Evolutionary conservation across 306 rosid species (phyloP).

Genomic region (Calophaca sinica): DNA sequence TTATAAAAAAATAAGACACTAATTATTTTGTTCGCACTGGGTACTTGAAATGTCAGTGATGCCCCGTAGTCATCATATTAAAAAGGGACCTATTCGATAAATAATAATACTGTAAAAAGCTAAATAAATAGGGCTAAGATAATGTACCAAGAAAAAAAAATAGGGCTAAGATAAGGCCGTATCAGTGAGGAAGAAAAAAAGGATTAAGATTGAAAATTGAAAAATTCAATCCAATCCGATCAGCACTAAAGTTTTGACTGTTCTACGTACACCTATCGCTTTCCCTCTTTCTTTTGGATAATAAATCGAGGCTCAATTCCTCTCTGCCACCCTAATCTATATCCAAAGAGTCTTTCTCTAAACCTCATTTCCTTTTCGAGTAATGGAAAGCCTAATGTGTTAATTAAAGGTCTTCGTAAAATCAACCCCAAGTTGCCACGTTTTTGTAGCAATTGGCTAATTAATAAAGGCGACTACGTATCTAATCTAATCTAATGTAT

Average conservation of each 20-base stretch:
- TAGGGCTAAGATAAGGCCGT: neutral
- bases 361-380: neutral
- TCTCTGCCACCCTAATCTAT: neutral
- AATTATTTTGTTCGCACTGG: too few relatives aligned
- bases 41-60: too few relatives aligned
- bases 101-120: too few relatives aligned
- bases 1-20: too few relatives aligned
- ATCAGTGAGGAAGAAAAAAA: neutral
- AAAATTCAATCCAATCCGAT: conserved; percentile 16
- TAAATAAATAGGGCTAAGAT: too few relatives aligned
- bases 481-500: neutral
- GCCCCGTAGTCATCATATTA: too few relatives aligned
- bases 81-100: too few relatives aligned
- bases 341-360: conserved; percentile 13
- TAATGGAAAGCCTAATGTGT: neutral
- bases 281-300: neutral
- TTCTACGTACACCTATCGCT: neutral
- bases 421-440: conserved; percentile 32
- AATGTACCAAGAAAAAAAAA: neutral
- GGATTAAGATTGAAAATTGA: neutral
- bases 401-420: neutral
- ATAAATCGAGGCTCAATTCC: conserved; percentile 19
- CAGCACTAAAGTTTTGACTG: conserved; percentile 36
- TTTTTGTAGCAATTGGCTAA: neutral
- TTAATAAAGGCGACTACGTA: neutral